Evolutionary conservation across 169 alveolate species (phyloP).

Genomic region (Perkinsus olseni): DNA sequence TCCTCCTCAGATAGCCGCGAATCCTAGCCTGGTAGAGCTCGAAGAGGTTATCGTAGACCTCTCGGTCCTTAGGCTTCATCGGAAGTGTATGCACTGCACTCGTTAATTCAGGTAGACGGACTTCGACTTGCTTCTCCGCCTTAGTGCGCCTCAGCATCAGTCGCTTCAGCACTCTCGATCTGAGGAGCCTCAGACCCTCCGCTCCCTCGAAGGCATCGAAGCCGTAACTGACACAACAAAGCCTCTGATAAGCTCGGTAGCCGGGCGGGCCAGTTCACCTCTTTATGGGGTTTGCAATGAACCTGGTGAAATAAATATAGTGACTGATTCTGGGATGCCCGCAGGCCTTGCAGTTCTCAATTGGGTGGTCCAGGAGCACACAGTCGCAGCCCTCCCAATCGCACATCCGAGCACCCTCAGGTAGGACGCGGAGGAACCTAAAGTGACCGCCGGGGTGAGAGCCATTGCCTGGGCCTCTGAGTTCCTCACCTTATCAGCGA

Average conservation of each 20-base stretch:
- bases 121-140: conserved; percentile 32
- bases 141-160: conserved; percentile 32
- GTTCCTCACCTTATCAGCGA: conserved; percentile 40
- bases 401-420: conserved; percentile 46
- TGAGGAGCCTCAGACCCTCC: conserved; percentile 18
- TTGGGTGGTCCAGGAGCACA: conserved; percentile 14
- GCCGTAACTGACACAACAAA: background rate
- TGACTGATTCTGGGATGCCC: conserved; percentile 29
- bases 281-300: conserved; percentile 31
- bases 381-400: conserved; percentile 34
- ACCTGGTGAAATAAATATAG: conserved; percentile 21
- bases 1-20: background rate
- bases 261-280: conserved; percentile 1
- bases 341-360: conserved; percentile 23
- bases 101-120: conserved; percentile 18
- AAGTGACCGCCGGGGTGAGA: conserved; percentile 54
- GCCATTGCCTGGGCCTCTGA: no score
- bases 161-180: conserved; percentile 19
- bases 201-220: conserved; percentile 29
- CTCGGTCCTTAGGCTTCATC: background rate
- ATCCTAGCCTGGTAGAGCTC: background rate
- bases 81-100: background rate
- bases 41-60: background rate
- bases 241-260: background rate
- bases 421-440: conserved; percentile 61